phyloP scores from a whole-genome alignment of 305 asterid genomes.

The Fraxinus latifolia region DNA sequence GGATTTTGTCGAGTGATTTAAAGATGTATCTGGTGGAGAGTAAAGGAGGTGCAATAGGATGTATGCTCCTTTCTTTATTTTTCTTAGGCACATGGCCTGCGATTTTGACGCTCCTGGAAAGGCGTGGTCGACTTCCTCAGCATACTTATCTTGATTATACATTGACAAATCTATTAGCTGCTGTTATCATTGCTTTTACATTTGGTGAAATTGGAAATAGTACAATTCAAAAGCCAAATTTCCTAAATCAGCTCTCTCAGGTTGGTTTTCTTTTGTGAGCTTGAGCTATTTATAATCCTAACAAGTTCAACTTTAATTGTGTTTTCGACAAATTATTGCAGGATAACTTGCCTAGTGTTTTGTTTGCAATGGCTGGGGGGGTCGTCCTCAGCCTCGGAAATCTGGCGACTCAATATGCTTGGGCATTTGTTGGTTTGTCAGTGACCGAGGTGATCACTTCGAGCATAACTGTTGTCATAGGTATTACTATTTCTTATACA shows the following conservation, averaged over 20 bases:
- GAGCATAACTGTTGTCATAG: conserved; percentile 84
- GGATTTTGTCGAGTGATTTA: conserved; percentile 22
- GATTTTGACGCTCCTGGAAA: conserved; percentile 46
- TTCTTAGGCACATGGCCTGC: conserved; percentile 77
- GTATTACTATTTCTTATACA: conserved; percentile 30
- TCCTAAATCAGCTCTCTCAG: conserved; percentile 62
- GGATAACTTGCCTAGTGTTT: conserved; percentile 72
- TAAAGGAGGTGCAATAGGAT: conserved; percentile 59
- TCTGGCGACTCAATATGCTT: conserved; percentile 81
- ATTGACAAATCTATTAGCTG: conserved; percentile 74
- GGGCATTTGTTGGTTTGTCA: conserved; percentile 85
- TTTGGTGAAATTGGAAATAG: conserved; percentile 68
- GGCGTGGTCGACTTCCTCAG: conserved; percentile 66
- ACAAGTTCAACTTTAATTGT: neutral
- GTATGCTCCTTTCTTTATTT: conserved; percentile 43
- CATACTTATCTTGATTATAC: conserved; percentile 90
- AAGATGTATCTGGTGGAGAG: conserved; percentile 78
- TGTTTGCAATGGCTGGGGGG: conserved; percentile 91
- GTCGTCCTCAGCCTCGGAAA: conserved; percentile 80
- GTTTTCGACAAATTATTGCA: conserved; percentile 24
- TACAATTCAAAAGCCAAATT: conserved; percentile 55
- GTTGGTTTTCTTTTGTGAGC: neutral
- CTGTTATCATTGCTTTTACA: conserved; percentile 75
- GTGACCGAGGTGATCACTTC: conserved; percentile 83
- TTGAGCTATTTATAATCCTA: neutral